Evolutionary conservation across 768 basidiomycete genomes (phyloP).

Genomic region (Xerocomellus amylosporus): DNA sequence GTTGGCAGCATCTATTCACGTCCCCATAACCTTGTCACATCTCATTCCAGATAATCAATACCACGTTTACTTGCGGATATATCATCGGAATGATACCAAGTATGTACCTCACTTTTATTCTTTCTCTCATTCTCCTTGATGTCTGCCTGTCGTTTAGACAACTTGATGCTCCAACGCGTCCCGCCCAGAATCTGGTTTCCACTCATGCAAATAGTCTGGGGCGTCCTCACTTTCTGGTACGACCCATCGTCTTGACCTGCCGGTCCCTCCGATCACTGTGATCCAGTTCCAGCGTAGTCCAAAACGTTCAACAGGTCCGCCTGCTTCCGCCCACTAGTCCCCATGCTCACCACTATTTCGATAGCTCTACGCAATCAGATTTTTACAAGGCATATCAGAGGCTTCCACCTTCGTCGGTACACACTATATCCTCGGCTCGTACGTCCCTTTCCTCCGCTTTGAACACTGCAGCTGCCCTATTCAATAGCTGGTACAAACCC

Average conservation of each 20-base stretch:
- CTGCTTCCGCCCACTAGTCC: background rate
- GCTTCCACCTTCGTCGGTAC: constrained; percentile 76
- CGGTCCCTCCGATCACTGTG: background rate
- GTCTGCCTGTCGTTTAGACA: constrained; percentile 41
- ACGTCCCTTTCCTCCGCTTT: constrained; percentile 23
- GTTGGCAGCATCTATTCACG: constrained; percentile 26
- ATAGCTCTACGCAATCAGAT: constrained; percentile 66
- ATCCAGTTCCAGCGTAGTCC: constrained; percentile 52
- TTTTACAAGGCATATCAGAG: constrained; percentile 71
- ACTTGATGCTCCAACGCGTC: constrained; percentile 62
- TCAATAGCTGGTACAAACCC: constrained; percentile 62
- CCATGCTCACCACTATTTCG: background rate
- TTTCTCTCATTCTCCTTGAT: background rate
- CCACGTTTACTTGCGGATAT: constrained; percentile 72
- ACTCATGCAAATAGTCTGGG: constrained; percentile 63
- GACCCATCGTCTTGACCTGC: background rate
- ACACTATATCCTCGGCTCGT: constrained; percentile 72
- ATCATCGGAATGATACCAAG: constrained; percentile 74
- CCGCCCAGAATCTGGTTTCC: constrained; percentile 68
- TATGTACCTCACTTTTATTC: constrained; percentile 25
- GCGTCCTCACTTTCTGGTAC: constrained; percentile 61
- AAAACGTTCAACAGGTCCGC: constrained; percentile 53
- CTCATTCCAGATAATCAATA: constrained; percentile 53
- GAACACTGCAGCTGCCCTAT: background rate
- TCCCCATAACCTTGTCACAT: background rate